Evolutionary conservation across 306 rosid species (phyloP), one percentile per base, ranked within the genome.

Genomic region (Cicer yamashitae): DNA sequence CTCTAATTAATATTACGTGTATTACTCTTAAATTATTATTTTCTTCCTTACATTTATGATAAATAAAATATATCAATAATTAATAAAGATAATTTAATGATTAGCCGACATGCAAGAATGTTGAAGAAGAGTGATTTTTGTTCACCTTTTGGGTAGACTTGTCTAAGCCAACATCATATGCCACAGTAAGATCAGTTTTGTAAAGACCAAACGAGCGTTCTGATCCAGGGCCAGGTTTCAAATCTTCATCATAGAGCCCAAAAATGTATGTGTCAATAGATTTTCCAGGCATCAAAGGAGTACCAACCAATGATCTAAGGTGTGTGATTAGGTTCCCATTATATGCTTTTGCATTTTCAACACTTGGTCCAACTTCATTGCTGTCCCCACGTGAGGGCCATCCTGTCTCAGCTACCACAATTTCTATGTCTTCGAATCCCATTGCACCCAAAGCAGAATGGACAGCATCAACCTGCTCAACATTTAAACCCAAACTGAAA

Each of bases 201-300:
- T 68, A 94, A 17, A 94, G 81, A 10, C 98, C 98, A 38, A 91
- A 94, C 0, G 97, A 83, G 0, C 93, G 89, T 60, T 94, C 96
- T 5, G 97, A 91, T 7, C 67, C 72, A 0, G 90, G 85, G 41
- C 98, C 97, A 8, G 96, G 78, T 79, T 94, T 94, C 59, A 85
- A 59, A 73, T 94, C 46, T 76, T 94, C 98, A 14, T 94, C 98
- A 75, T 86, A 94, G 50, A 94, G 89, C 0, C 96, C 97, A 77
- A 89, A 92, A 72, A 94, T 84, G 52, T 84, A 94, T 0, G 96
- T 91, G 62, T 91, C 92, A 70, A 91, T 94, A 7, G 98, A 92
- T 64, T 89, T 90, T 8, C 92, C 96, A 25, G 98, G 98, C 90
- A 91, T 89, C 78, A 94, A 54, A n/a, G 97, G 98, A 1, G 96